Evolutionary conservation across 2,329 filamentous ascomycete species (phyloP), one percentile per base, ranked within the genome.

Genomic region (Epichloe uncinata): DNA sequence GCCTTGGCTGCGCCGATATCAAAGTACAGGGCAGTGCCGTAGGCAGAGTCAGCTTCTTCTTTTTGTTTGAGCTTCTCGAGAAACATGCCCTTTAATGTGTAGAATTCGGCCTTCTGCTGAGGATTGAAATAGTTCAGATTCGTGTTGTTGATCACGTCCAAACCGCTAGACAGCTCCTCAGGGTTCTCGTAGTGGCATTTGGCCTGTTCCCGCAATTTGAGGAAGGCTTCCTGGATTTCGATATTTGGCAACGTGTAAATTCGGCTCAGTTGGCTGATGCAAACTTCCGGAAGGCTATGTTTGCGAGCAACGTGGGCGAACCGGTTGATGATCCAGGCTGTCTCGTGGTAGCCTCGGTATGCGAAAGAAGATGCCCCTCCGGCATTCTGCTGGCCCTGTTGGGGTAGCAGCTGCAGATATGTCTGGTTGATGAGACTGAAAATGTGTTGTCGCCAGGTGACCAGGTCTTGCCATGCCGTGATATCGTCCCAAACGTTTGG

Each of bases 401-500:
- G 82, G 2, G 89, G 90, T 38, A 97, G 72, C 43, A 98, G 77
- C 49, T 82, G 79, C 11, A 99, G 78, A 62, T 98, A 99, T 0
- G 89, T 95, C 45, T 80, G 81, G 64, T 99, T 98, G 69, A 99
- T 97, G 22, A 98, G 78, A 51, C 89, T 85, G 72, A 99, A 99
- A 53, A 99, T 96, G 66, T 99, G 93, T 64, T 98, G 94, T 57
- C 93, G 82, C 93, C 93, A 99, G 1, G 93, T 98, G n/a, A 99
- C 93, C 40, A 99, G 73, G 63, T 98, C 94, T 66, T 98, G 93
- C 93, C 93, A 99, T 38, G 93, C 88, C 56, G 94, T 95, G 66
- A 99, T 98, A 65, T 99, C 93, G 64, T 99, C 93, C 93, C 93
- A 99, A 3, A 95, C 85, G 62, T 99, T 99, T 2, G 93, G 93